Conservation (phyloP, 352 stramenopile species). For the Globisporangium acanthophoron region DNA sequence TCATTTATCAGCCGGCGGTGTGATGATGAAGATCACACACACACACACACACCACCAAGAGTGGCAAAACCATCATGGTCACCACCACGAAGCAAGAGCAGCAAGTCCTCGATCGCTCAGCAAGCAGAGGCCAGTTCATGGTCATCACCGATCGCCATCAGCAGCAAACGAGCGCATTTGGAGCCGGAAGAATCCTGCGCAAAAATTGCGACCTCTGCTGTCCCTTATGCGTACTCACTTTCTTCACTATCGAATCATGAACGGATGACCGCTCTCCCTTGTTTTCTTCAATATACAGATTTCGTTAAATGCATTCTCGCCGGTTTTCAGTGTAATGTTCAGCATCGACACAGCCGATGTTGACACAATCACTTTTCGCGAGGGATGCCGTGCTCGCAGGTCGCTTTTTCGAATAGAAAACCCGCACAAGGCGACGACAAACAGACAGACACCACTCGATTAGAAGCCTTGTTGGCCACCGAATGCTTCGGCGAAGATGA, state of each 20-base stretch:
- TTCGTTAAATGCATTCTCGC: background rate
- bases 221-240: background rate
- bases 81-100: too few species aligned
- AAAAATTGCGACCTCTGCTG: background rate
- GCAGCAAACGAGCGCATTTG: background rate
- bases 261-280: background rate
- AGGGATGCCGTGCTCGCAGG: background rate
- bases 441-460: background rate
- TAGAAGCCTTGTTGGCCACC: background rate
- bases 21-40: background rate
- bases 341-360: background rate
- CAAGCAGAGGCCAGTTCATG: too few species aligned
- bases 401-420: background rate
- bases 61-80: background rate
- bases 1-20: slow-evolving; percentile 1
- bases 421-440: background rate
- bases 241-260: background rate
- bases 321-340: background rate
- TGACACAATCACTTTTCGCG: background rate
- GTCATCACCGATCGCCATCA: background rate
- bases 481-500: background rate
- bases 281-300: background rate
- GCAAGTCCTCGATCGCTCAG: too few species aligned
- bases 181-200: slow-evolving; percentile 6
- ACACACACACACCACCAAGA: background rate